Evolutionary conservation across 2,329 filamentous ascomycete species (phyloP), one percentile per base, ranked within the genome.

Genomic region (Aureobasidium lini): DNA sequence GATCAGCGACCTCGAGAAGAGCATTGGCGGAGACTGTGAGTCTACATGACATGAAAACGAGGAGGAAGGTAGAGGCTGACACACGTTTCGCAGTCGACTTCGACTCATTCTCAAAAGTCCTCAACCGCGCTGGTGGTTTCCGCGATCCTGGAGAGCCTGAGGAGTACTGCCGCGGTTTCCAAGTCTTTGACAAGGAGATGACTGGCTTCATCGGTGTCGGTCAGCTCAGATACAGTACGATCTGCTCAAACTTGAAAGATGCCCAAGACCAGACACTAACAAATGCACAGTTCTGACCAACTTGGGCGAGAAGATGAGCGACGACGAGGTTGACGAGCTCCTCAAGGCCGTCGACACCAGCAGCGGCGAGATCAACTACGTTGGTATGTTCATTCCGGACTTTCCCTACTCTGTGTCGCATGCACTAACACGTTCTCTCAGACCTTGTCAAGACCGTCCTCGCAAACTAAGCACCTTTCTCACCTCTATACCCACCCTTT

Each of bases 111-210:
- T 86, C 89, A 75, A 94, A 94, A 76, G 86, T 97, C 68, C 89
- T 99, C 65, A 97, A 97, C 84, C 89, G 94, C 65, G 94, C 94
- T 37, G 92, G 92, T 72, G 94, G 94, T 69, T 99, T 99, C 88
- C 91, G 94, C 73, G 94, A 97, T 70, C 92, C 94, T 2, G 94
- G 94, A 73, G 92, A 96, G 78, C 93, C 94, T 42, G 93, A 97
- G 72, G 93, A 97, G 75, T 99, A 99, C 79, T 96, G 93, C 77
- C 89, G 93, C 63, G 94, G 94, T 59, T 99, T 99, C 81, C 94
- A 99, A 76, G 94, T 99, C 57, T 99, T 99, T 70, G 94, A 99
- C 78, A 99, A 99, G 79, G 94, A 99, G 74, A 88, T 96, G 85
- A 96, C 91, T 62, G 94, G 94, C 56, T 96, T 92, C 76, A 97